A percentile compares a stretch with the other conserved stretches of the same genome.
These are phyloP conservation scores for Sphaerosporella brunnea DNA, from an alignment of 495 filamentous ascomycete species.

Conservation along the genomic window DNA sequence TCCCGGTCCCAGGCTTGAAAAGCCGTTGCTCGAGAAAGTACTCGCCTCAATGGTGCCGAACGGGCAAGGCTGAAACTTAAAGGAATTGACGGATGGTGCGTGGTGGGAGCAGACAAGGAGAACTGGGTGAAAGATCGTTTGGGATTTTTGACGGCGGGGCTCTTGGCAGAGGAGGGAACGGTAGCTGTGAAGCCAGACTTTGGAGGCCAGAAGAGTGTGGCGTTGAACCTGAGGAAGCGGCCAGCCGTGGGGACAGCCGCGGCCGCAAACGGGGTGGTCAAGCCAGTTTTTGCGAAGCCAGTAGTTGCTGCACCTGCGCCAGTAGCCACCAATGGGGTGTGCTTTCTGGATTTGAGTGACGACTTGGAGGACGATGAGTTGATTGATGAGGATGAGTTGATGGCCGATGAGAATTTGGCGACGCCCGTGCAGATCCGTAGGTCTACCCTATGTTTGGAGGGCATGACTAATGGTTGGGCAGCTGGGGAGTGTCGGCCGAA, in stretches of 20 bases:
- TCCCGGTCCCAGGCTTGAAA: slow-evolving; percentile 37
- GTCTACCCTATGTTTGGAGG: slow-evolving; percentile 25
- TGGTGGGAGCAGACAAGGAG: slow-evolving; percentile 30
- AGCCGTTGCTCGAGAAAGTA: slow-evolving; percentile 47
- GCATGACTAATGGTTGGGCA: slow-evolving; percentile 25
- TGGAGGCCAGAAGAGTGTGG: slow-evolving; percentile 44
- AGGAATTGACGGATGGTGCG: slow-evolving; percentile 40
- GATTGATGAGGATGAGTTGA: slow-evolving; percentile 74
- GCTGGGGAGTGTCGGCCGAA: slow-evolving; percentile 70
- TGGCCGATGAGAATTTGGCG: slow-evolving; percentile 65
- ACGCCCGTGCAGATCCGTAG: slow-evolving; percentile 57
- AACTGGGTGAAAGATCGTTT: slow-evolving; percentile 30
- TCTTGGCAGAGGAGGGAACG: slow-evolving; percentile 35
- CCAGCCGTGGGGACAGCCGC: slow-evolving; percentile 30
- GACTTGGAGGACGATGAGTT: slow-evolving; percentile 50
- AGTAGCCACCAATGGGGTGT: slow-evolving; percentile 36
- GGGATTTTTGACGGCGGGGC: slow-evolving; percentile 68
- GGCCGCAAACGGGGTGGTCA: slow-evolving; percentile 16
- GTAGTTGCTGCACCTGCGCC: slow-evolving; percentile 9
- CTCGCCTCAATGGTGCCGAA: slow-evolving; percentile 47
- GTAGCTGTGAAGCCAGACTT: slow-evolving; percentile 57
- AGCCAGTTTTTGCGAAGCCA: slow-evolving; percentile 12
- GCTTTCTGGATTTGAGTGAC: slow-evolving; percentile 53
- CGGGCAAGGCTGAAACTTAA: no score
- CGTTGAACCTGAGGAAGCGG: slow-evolving; percentile 57